These are phyloP conservation scores for Apiospora malaysiana DNA, from an alignment of 2,329 filamentous ascomycete species.

Conservation along the genomic window DNA sequence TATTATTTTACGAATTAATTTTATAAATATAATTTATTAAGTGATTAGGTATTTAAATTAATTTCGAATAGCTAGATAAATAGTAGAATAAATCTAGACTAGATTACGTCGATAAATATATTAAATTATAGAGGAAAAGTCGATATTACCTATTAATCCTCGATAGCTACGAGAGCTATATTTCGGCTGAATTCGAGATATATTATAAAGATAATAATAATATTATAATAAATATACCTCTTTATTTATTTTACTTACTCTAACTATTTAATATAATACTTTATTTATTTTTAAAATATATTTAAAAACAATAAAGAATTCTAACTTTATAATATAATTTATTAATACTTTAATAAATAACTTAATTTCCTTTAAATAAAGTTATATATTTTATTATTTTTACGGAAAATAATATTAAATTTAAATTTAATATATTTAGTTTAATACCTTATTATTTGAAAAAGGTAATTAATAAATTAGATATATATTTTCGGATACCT, in stretches of 20 bases:
- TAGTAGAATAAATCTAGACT: not conserved
- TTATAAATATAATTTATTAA: not conserved
- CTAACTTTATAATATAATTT: too few relatives aligned
- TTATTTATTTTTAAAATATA: not conserved
- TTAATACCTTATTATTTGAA: not conserved
- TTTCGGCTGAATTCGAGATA: not conserved
- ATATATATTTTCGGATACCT: not conserved
- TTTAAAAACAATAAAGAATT: too few relatives aligned
- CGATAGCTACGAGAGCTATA: not conserved
- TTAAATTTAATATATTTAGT: not conserved
- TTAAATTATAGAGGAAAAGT: not conserved
- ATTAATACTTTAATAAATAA: not conserved
- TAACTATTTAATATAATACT: not conserved
- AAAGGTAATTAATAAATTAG: not conserved
- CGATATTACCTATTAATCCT: not conserved
- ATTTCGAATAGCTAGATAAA: not conserved
- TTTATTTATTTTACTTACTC: not conserved
- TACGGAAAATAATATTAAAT: not conserved
- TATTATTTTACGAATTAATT: not conserved
- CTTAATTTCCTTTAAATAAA: too few relatives aligned
- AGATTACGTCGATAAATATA: not conserved
- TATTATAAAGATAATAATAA: not conserved
- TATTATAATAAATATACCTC: not conserved
- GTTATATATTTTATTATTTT: not conserved
- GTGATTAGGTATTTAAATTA: not conserved